Evolutionary conservation across 805 yeast genomes (phyloP).

Genomic region (Candida tammaniensis): DNA sequence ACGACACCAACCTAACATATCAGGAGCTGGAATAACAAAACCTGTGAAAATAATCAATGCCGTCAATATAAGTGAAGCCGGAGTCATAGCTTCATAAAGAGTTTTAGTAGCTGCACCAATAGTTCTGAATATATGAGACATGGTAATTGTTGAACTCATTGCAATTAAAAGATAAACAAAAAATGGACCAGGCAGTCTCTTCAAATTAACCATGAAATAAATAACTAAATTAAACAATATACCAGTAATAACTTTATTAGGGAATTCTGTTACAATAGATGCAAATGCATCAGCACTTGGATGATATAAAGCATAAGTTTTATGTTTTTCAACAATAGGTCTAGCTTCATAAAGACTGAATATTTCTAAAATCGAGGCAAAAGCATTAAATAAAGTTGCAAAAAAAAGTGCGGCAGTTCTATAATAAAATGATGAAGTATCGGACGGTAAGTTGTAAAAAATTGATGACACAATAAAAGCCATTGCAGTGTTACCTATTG

Average conservation of each 20-base stretch:
- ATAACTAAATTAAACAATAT: slow-evolving; percentile 28
- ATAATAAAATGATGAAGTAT: slow-evolving; percentile 56
- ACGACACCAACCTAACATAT: slow-evolving; percentile 65
- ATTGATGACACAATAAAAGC: slow-evolving; percentile 61
- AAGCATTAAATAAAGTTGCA: slow-evolving; percentile 59
- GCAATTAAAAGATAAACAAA: slow-evolving; percentile 36
- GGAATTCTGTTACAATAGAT: slow-evolving; percentile 57
- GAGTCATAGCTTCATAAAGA: slow-evolving; percentile 44
- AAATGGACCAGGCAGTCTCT: slow-evolving; percentile 35
- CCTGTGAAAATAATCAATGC: slow-evolving; percentile 58
- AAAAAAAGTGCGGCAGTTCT: slow-evolving; percentile 65
- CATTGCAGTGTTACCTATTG: slow-evolving; percentile 53
- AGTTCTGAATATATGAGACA: slow-evolving; percentile 43
- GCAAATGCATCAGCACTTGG: slow-evolving; percentile 76
- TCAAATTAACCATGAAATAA: slow-evolving; percentile 51
- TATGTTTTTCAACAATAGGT: slow-evolving; percentile 69
- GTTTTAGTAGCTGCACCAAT: slow-evolving; percentile 44
- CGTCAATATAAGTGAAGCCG: slow-evolving; percentile 45
- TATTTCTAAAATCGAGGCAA: slow-evolving; percentile 59
- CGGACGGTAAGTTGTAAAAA: slow-evolving; percentile 48
- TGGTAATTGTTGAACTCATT: slow-evolving; percentile 32
- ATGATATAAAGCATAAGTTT: slow-evolving; percentile 66
- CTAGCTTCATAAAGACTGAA: slow-evolving; percentile 57
- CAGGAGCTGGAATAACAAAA: slow-evolving; percentile 43
- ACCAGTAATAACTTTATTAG: slow-evolving; percentile 48